phyloP scores from a whole-genome alignment of 2,329 filamentous ascomycete species.

The Talaromyces sp. region DNA sequence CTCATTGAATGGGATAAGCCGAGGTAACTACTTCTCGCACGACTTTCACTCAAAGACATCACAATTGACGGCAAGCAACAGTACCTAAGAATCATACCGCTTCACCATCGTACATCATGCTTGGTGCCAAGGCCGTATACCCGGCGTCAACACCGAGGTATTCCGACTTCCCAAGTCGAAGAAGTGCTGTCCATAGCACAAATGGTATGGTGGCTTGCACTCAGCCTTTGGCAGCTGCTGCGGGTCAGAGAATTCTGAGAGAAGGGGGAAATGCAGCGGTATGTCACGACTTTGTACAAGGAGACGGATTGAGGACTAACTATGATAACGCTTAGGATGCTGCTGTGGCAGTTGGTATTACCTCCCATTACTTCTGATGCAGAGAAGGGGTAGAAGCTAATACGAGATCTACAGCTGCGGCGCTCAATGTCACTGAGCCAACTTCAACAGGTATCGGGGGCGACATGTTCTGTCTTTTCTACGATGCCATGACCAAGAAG shows the following conservation, averaged over 20 bases:
- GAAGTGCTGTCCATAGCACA: constrained; percentile 89
- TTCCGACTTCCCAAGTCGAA: constrained; percentile 56
- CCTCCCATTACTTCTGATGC: neutral
- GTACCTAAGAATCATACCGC: too few species aligned
- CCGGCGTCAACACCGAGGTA: constrained; percentile 40
- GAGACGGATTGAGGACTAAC: neutral
- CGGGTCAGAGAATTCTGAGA: constrained; percentile 76
- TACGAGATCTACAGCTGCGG: constrained; percentile 59
- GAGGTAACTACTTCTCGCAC: neutral
- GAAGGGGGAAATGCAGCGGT: constrained; percentile 91
- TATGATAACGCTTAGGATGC: constrained; percentile 62
- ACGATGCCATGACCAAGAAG: constrained; percentile 73
- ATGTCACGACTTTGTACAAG: constrained; percentile 35
- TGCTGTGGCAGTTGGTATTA: constrained; percentile 80
- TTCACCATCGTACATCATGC: neutral
- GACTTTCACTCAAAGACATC: neutral
- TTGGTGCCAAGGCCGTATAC: constrained; percentile 43
- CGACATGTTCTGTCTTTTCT: constrained; percentile 95
- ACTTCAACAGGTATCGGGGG: constrained; percentile 91
- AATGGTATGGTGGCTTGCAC: constrained; percentile 87
- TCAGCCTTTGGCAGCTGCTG: constrained; percentile 83
- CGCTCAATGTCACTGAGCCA: constrained; percentile 88
- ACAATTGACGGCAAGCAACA: neutral
- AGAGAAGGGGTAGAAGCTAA: constrained; percentile 9
- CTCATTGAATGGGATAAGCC: neutral